These are phyloP conservation scores for Phytopythium oedochilum DNA, from an alignment of 352 stramenopile species.

Conservation along the genomic window DNA sequence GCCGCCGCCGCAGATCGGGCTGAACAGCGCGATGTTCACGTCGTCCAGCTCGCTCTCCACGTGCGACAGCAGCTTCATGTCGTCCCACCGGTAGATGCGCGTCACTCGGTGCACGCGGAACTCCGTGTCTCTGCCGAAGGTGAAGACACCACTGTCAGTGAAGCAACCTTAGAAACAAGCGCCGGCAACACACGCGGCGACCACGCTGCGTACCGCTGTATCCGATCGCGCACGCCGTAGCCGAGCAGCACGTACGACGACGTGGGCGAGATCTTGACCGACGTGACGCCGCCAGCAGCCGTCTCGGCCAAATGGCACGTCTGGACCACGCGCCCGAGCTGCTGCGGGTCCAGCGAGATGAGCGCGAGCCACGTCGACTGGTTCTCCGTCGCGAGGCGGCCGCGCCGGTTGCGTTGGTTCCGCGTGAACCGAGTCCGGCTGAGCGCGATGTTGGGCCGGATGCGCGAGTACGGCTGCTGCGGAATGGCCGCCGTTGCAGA, in stretches of 20 bases:
- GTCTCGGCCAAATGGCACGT: conserved; percentile 79
- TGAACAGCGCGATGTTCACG: conserved; percentile 98
- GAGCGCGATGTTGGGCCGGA: conserved; percentile 81
- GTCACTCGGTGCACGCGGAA: conserved; percentile 83
- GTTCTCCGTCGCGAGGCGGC: conserved; percentile 68
- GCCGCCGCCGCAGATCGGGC: conserved; percentile 93
- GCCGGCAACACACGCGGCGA: neutral
- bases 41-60: conserved; percentile 92
- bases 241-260: conserved; percentile 83
- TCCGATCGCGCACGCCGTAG: conserved; percentile 81
- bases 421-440: conserved; percentile 74
- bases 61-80: conserved; percentile 85
- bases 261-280: conserved; percentile 86
- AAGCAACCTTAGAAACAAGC: conserved; percentile 1
- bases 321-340: conserved; percentile 76
- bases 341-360: conserved; percentile 75
- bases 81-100: conserved; percentile 86
- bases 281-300: conserved; percentile 81
- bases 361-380: conserved; percentile 85
- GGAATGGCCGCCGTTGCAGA: conserved; percentile 17
- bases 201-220: conserved; percentile 47
- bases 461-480: conserved; percentile 74
- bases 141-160: conserved; percentile 4
- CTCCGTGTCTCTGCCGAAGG: conserved; percentile 52
- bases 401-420: conserved; percentile 68